Base-by-base conservation (phyloP, 768 basidiomycete species). In the Leucocoprinus birnbaumii region DNA sequence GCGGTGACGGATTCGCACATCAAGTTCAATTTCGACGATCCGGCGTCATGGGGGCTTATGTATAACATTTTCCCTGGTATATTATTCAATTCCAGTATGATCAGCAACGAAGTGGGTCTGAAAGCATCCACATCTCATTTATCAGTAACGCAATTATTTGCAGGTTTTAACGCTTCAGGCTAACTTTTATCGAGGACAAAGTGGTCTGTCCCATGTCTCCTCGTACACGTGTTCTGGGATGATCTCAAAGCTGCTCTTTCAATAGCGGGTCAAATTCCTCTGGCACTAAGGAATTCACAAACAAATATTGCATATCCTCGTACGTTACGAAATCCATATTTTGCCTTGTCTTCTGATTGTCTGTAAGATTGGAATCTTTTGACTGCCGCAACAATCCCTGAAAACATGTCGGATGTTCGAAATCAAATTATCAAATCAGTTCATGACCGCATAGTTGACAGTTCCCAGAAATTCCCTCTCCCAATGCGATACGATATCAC, bases 1-100 rank as follows among this genome's bases (percentile, higher is more conserved):
- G 58, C 62, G 3, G 25, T 59, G 14, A 24, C 58, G 10, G 31
- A 62, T 21, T 58, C 59, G 22, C 53, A 61, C 38, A 27, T 62
- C 27, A 38, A 64, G 31, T 54, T 58, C 16, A 52, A 49, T 58
- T 72, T 66, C 46, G 64, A 58, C n/a, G 34, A 53, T n/a, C 24
- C 50, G 3, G 43, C 40, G 3, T 61, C 63, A 4, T 80, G 73
- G 75, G 75, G 75, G 0, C 60, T 80, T 43, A 65, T 76, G 21
- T 83, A 85, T 62, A 84, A 84, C 61, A 35, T 83, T 37, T 80
- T 74, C 51, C 76, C 77, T 13, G 82, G 82, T 54, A 68, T 65
- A 54, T 66, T 83, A n/a, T 62, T 84, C 2, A 63, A 70, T 2
- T 67, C 71, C n/a, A 66, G 69, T n/a, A 42, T 79, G 5, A 71